phyloP scores from a whole-genome alignment of 495 filamentous ascomycete species.

The Staphylotrichum tortipilum region DNA sequence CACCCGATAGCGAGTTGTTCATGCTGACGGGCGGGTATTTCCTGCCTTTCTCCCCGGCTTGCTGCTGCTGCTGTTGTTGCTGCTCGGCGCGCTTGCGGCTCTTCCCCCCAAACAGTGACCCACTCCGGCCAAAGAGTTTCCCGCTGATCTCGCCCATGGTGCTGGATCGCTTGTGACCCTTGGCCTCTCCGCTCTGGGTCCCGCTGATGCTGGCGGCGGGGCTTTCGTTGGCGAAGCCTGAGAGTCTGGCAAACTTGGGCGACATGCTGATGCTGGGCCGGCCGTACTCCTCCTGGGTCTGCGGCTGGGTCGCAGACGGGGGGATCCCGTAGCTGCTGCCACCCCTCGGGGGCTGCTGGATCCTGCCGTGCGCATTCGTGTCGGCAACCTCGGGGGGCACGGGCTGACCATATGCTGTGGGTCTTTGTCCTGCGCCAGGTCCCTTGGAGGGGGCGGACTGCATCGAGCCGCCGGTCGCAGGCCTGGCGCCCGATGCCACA shows the following conservation, averaged over 20 bases:
- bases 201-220: neutral
- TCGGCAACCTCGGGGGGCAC: constrained; percentile 78
- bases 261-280: constrained; percentile 52
- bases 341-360: constrained; percentile 74
- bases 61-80: constrained; percentile 34
- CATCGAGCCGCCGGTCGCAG: constrained; percentile 76
- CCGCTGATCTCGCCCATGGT: constrained; percentile 75
- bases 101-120: constrained; percentile 63
- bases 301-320: constrained; percentile 46
- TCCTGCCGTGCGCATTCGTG: constrained; percentile 83
- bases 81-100: constrained; percentile 39
- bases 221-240: constrained; percentile 30
- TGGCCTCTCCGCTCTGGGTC: constrained; percentile 26
- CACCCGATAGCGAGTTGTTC: constrained; percentile 47
- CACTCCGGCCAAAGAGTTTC: constrained; percentile 70
- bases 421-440: constrained; percentile 54
- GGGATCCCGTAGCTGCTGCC: constrained; percentile 67
- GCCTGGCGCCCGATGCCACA: constrained; percentile 49
- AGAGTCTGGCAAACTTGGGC: constrained; percentile 42
- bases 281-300: constrained; percentile 42
- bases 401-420: constrained; percentile 85
- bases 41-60: constrained; percentile 39
- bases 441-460: constrained; percentile 52
- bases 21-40: constrained; percentile 75
- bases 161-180: constrained; percentile 84